Conservation (phyloP, 768 basidiomycete species). For the Russula olivacea region DNA sequence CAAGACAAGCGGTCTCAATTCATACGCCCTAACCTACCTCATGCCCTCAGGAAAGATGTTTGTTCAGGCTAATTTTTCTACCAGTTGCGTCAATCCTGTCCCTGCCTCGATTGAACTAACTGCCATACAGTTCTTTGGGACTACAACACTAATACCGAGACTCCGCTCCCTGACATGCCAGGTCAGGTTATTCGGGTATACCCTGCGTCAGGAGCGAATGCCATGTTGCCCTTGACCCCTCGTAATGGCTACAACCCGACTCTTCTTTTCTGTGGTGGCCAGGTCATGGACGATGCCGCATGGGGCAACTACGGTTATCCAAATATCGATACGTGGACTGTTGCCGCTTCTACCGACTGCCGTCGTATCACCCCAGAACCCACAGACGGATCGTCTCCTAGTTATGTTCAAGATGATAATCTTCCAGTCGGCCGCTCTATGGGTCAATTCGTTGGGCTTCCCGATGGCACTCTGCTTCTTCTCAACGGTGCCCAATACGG, state of each 20-base stretch:
- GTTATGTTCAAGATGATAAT: constrained; percentile 7
- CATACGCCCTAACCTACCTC: not conserved
- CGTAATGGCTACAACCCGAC: not conserved
- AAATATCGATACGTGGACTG: not conserved
- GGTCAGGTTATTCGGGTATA: constrained; percentile 10
- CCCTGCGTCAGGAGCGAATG: constrained; percentile 10
- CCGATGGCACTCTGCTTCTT: constrained; percentile 7
- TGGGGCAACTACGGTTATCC: constrained; percentile 2
- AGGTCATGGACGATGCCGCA: not conserved
- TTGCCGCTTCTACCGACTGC: constrained; percentile 1
- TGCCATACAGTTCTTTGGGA: constrained; percentile 10
- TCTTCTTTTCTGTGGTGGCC: constrained; percentile 5
- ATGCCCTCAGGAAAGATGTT: constrained; percentile 13
- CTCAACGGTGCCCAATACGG: constrained; percentile 7
- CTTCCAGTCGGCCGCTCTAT: not conserved
- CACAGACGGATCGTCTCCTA: not conserved
- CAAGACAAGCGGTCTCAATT: constrained; percentile 4
- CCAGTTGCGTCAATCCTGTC: not conserved
- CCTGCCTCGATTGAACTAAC: not conserved
- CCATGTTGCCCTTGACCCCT: constrained; percentile 10
- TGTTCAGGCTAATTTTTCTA: constrained; percentile 9
- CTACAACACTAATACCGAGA: not conserved
- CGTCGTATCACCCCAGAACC: constrained; percentile 12
- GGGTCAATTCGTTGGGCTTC: constrained; percentile 7
- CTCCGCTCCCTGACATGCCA: constrained; percentile 8